Conservation (phyloP, 768 basidiomycete genomes). For the Russula earlei region DNA sequence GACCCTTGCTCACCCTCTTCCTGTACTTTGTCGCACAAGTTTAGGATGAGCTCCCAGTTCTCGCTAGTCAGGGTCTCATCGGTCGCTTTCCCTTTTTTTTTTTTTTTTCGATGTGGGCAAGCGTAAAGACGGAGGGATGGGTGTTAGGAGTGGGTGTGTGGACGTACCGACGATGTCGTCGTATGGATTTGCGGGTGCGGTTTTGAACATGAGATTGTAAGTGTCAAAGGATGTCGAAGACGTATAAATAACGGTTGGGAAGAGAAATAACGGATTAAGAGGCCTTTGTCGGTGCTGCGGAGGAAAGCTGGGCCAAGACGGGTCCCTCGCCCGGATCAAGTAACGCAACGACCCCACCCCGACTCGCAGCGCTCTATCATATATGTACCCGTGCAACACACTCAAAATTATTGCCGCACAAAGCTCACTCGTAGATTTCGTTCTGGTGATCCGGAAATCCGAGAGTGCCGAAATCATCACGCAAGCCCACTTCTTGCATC, state of each 20-base stretch:
- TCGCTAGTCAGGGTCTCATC: slow-evolving; percentile 92
- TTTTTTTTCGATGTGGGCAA: too few relatives aligned
- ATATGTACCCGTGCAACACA: too few relatives aligned
- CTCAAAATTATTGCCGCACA: too few relatives aligned
- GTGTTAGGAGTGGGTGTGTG: neutral
- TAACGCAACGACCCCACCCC: too few relatives aligned
- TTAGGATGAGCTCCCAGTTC: slow-evolving; percentile 92
- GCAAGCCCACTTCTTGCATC: too few relatives aligned
- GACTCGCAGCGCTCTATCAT: too few relatives aligned
- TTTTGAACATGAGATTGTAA: slow-evolving; percentile 51
- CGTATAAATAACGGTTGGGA: neutral
- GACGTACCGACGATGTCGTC: slow-evolving; percentile 79
- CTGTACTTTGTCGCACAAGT: slow-evolving; percentile 91
- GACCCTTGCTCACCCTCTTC: slow-evolving; percentile 86
- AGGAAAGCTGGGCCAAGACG: neutral
- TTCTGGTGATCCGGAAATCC: too few relatives aligned
- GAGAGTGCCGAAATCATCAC: too few relatives aligned
- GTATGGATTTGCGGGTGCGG: slow-evolving; percentile 57
- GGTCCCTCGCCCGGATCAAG: too few relatives aligned
- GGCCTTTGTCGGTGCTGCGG: slow-evolving; percentile 3
- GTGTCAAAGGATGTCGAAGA: neutral
- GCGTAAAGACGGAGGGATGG: neutral
- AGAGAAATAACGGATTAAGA: neutral
- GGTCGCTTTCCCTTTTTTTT: slow-evolving; percentile 74
- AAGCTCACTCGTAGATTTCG: too few relatives aligned